Evolutionary conservation across 2,329 filamentous ascomycete species (phyloP), one percentile per base, ranked within the genome.

Genomic region (Monilinia vaccinii-corymbosi): DNA sequence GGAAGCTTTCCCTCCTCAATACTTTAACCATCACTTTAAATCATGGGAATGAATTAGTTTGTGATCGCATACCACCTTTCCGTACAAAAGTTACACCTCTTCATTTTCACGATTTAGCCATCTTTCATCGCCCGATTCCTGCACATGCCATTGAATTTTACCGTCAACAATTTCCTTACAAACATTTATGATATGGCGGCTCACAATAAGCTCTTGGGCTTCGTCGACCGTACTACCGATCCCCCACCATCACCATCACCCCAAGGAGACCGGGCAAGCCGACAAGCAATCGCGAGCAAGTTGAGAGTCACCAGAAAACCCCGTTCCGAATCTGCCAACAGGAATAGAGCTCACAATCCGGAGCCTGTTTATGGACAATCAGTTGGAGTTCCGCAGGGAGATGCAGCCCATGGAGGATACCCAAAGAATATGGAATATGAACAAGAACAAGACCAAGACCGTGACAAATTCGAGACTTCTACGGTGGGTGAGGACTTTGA

Each of bases 401-500:
- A 31, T 25, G 31, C 56, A 25, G 36, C 42, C 21, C 47, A 44
- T 40, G 38, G n/a, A 32, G 36, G n/a, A 25, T 23, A 52, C 4
- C 34, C 28, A 52, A 31, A 23, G 8, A 23, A 52, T n/a, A 7
- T n/a, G 31, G 36, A 32, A 4, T n/a, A 58, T 28, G n/a, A 11
- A 36, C 47, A 23, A 11, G 42, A 57, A 21, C n/a, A 32, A 16
- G 18, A n/a, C n/a, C n/a, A 50, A 14, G 31, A 57, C 10, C 32
- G 4, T 8, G 44, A 57, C 11, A 28, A 21, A 16, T 57, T 57
- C 36, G 55, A 57, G 21, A 36, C 31, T 23, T 51, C 49, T 48
- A 60, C 58, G 47, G 38, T 60, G 5, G 25, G 16, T 5, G 34
- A 34, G 3, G 16, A 55, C n/a, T 60, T 60, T 14, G 58, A 60